Conservation (phyloP, 139 green algal genomes). For the Nannochloris sp. region DNA sequence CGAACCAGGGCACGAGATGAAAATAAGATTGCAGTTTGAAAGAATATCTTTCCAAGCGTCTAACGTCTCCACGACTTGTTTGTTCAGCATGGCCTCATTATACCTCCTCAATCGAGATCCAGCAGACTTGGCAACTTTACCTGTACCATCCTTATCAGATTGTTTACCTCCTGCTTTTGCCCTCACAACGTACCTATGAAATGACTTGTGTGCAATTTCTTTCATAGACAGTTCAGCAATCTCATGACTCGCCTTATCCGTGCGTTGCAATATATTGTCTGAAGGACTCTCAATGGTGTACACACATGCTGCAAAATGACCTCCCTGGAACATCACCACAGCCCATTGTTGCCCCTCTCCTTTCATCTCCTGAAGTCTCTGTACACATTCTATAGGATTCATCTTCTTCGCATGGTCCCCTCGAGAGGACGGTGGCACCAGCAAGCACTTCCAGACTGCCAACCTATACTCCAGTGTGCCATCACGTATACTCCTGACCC, state of each 20-base stretch:
- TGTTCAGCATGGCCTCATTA: constrained; percentile 73
- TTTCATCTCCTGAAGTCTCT: constrained; percentile 33
- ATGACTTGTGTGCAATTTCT: constrained; percentile 65
- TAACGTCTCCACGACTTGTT: constrained; percentile 55
- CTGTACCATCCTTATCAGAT: constrained; percentile 72
- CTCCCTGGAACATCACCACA: constrained; percentile 38
- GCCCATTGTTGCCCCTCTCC: constrained; percentile 21
- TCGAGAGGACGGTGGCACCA: constrained; percentile 22
- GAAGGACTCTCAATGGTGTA: constrained; percentile 28
- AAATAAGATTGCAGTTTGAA: constrained; percentile 5
- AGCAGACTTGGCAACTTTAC: constrained; percentile 73
- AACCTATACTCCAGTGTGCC: constrained; percentile 32
- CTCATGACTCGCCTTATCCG: not conserved
- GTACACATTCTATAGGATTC: constrained; percentile 15
- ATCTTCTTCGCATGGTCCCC: no score
- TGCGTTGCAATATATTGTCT: not conserved
- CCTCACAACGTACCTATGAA: constrained; percentile 84
- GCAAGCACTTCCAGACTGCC: constrained; percentile 57
- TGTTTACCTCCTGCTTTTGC: constrained; percentile 67
- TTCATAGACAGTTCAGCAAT: not conserved
- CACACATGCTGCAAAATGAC: constrained; percentile 69
- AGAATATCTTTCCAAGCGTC: constrained; percentile 43
- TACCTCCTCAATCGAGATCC: constrained; percentile 70
- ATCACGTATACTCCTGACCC: constrained; percentile 6
- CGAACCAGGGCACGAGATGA: constrained; percentile 4